Percentiles rank a stretch among this genome's conserved stretches.
Conservation (phyloP, 2,329 filamentous ascomycete species). For the Ophiostoma piceae region DNA sequence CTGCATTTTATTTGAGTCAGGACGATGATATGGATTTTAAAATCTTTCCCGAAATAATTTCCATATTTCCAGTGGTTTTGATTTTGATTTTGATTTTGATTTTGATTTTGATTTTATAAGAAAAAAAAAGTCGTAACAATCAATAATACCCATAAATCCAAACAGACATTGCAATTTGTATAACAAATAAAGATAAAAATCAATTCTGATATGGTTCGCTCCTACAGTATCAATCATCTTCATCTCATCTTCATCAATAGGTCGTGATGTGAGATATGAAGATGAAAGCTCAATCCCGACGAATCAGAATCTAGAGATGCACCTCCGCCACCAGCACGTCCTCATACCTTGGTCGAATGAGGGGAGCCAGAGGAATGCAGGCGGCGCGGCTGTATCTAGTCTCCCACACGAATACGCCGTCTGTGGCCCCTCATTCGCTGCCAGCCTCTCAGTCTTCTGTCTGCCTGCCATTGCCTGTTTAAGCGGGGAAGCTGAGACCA, state of each 20-base stretch:
- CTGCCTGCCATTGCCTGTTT: neutral
- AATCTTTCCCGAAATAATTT: no score
- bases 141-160: neutral
- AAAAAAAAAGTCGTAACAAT: no score
- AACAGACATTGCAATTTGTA: neutral
- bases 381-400: conserved; percentile 3
- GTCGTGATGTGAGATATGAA: neutral
- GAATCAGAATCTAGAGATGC: neutral
- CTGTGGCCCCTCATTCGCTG: conserved; percentile 12
- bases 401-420: neutral
- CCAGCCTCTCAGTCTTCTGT: neutral
- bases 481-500: conserved; percentile 7
- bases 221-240: no score
- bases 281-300: neutral
- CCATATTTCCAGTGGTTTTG: no score
- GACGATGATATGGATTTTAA: no score
- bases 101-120: no score
- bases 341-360: neutral
- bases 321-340: neutral
- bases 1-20: no score
- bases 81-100: no score
- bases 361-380: neutral
- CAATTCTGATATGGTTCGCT: no score
- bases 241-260: neutral
- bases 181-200: no score